These are phyloP conservation scores for Phaseolus lunatus DNA, from an alignment of 306 rosid genomes.

Conservation along the genomic window DNA sequence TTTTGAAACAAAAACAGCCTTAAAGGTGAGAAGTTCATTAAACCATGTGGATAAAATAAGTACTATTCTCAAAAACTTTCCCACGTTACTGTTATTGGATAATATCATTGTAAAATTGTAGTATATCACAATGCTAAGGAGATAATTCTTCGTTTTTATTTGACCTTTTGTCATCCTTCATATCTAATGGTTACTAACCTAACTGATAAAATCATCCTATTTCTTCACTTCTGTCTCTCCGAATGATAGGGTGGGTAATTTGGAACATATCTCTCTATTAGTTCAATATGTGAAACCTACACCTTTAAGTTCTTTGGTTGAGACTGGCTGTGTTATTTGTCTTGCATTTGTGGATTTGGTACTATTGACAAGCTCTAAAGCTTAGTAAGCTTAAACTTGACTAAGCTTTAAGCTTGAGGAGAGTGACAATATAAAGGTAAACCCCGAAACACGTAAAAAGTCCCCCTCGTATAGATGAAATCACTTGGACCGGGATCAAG, in stretches of 20 bases:
- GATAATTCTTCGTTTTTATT: not conserved
- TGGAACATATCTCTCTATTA: not conserved
- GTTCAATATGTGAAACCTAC: not conserved
- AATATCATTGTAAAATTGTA: constrained; percentile 21
- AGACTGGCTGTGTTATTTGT: too few relatives aligned
- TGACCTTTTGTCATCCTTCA: not conserved
- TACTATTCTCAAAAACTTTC: not conserved
- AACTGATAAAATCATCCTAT: constrained; percentile 8
- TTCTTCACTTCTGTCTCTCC: not conserved
- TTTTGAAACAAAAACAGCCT: constrained; percentile 29
- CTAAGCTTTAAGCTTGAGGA: not conserved
- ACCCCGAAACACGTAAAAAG: not conserved
- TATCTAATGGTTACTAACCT: constrained; percentile 11
- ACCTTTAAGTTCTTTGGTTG: not conserved
- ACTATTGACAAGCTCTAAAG: constrained; percentile 1
- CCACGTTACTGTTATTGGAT: not conserved
- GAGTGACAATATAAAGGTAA: not conserved
- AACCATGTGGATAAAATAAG: constrained; percentile 15
- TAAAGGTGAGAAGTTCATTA: constrained; percentile 1
- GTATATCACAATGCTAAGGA: constrained; percentile 6
- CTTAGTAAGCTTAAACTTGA: not conserved
- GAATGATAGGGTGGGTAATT: not conserved
- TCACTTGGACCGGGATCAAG: constrained; percentile 9
- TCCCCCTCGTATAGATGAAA: not conserved
- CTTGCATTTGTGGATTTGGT: not conserved